These are phyloP conservation scores for Cadophora luteo-olivacea DNA, from an alignment of 2,329 filamentous ascomycete species.

Conservation along the genomic window DNA sequence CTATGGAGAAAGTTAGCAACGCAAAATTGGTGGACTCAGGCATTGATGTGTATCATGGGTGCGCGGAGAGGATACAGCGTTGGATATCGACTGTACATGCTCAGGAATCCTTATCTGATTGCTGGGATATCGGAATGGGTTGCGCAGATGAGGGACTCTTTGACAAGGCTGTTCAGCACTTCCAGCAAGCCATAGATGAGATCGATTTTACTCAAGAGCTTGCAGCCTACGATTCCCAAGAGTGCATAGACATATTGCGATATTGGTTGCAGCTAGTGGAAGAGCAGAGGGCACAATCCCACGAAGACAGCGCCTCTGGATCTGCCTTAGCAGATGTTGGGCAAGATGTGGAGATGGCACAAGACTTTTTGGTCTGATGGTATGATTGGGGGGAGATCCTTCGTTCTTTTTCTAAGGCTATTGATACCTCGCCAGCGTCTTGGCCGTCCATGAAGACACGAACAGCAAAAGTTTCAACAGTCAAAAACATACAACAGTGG, in stretches of 20 bases:
- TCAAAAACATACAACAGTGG: conserved; percentile 9
- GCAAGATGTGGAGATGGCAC: neutral
- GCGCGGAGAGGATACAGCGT: neutral
- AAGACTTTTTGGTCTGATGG: neutral
- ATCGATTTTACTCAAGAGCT: neutral
- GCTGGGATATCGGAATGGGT: neutral
- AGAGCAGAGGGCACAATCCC: neutral
- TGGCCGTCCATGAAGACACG: neutral
- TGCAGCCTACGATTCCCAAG: neutral
- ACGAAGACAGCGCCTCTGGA: neutral
- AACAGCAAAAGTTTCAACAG: neutral
- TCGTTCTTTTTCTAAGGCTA: no score
- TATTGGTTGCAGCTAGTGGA: neutral
- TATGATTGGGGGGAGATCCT: no score
- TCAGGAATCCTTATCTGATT: neutral
- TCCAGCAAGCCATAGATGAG: neutral
- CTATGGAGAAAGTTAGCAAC: neutral
- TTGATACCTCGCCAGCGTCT: no score
- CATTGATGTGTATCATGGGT: neutral
- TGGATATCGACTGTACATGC: neutral
- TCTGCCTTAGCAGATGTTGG: neutral
- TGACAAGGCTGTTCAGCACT: neutral
- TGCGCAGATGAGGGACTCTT: neutral
- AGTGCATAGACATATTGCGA: neutral
- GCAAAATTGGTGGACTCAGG: neutral